Percentiles rank a stretch among this genome's conserved stretches.
Conservation (phyloP, 208 protist species). For the Leishmania gerbilli region DNA sequence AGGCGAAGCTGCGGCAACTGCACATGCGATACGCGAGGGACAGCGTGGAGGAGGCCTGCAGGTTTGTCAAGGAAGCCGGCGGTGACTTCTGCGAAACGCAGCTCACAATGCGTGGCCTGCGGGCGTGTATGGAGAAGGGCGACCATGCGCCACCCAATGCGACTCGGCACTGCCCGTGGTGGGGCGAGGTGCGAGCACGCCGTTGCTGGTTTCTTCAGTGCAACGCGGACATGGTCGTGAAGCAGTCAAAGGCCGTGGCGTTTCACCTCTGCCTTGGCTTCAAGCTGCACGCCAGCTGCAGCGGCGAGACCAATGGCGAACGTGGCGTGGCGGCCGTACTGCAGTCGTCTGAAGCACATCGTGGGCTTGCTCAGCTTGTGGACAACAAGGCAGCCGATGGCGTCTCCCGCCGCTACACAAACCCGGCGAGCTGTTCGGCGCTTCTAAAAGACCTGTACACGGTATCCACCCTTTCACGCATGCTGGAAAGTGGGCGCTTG, state of each 20-base stretch:
- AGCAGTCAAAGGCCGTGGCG: neutral
- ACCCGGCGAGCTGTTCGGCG: neutral
- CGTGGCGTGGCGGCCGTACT: neutral
- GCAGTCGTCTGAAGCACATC: conserved; percentile 2
- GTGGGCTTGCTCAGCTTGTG: neutral
- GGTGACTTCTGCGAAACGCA: neutral
- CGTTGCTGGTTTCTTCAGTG: conserved; percentile 11
- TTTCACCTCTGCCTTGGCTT: neutral
- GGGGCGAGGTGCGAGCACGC: neutral
- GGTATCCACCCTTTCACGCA: neutral
- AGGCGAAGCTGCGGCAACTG: conserved; percentile 3
- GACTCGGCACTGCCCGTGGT: conserved; percentile 1
- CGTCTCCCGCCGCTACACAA: neutral
- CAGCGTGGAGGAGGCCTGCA: conserved; percentile 3
- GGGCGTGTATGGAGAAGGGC: neutral
- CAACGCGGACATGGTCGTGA: neutral
- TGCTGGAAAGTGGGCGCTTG: neutral
- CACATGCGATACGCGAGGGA: neutral
- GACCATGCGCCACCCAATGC: neutral
- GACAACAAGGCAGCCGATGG: conserved; percentile 1
- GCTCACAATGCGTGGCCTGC: conserved; percentile 1
- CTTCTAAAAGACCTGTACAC: neutral
- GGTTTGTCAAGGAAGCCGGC: conserved; percentile 5
- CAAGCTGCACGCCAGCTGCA: neutral
- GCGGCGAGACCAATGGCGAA: neutral